phyloP scores from a whole-genome alignment of 2,329 filamentous ascomycete species.

The Cordyceps cateniannulata region DNA sequence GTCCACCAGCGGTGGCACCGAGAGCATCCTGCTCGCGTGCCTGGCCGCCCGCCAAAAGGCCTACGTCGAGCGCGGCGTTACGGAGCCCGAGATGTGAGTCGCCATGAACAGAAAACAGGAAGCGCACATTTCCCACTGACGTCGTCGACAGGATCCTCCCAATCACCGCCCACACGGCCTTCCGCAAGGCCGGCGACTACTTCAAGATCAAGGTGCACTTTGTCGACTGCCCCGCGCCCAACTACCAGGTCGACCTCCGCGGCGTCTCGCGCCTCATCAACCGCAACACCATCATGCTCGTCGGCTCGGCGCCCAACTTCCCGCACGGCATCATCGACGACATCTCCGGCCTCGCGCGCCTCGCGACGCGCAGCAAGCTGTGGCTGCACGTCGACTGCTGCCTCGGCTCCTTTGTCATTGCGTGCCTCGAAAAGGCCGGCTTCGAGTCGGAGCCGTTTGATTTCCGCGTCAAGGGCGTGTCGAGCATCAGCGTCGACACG shows the following conservation, averaged over 20 bases:
- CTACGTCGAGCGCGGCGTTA: conserved; percentile 76
- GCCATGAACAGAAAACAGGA: background rate
- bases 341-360: conserved; percentile 74
- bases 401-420: conserved; percentile 88
- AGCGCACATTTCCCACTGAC: background rate
- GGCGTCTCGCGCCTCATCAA: conserved; percentile 82
- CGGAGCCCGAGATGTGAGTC: conserved; percentile 84
- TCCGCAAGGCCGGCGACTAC: conserved; percentile 90
- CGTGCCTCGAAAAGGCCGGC: conserved; percentile 86
- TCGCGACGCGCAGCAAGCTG: conserved; percentile 72
- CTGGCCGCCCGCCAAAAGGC: conserved; percentile 86
- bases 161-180: conserved; percentile 90
- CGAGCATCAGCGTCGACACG: conserved; percentile 91
- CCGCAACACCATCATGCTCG: conserved; percentile 85
- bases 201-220: conserved; percentile 94
- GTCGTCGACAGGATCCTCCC: conserved; percentile 67
- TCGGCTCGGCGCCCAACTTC: conserved; percentile 95
- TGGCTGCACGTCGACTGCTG: conserved; percentile 97
- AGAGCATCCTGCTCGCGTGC: conserved; percentile 95
- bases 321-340: conserved; percentile 98
- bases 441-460: conserved; percentile 87
- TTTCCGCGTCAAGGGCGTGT: conserved; percentile 89
- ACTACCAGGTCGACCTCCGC: conserved; percentile 75
- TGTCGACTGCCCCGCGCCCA: conserved; percentile 77
- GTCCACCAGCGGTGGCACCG: conserved; percentile 86